Percentiles rank a stretch among this genome's conserved stretches.
Conservation (phyloP, 2,329 filamentous ascomycete genomes). For the Neopestalotiopsis sp. region DNA sequence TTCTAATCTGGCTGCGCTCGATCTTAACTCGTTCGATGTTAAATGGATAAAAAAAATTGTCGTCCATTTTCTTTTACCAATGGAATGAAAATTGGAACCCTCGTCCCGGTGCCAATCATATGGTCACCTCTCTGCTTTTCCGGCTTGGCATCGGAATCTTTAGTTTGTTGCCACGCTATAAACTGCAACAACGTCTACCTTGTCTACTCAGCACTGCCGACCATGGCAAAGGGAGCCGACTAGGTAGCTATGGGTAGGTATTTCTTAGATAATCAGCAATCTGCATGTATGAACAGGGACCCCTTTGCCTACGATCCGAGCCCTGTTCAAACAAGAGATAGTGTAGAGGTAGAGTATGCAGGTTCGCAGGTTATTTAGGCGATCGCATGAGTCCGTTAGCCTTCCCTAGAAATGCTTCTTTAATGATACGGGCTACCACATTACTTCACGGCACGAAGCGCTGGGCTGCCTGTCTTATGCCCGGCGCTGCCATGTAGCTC, state of each 20-base stretch:
- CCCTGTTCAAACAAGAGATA: background rate
- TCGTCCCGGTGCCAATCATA: background rate
- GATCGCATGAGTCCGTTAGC: conserved; percentile 4
- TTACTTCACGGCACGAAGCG: background rate
- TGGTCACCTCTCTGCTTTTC: background rate
- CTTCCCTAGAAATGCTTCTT: background rate
- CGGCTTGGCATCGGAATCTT: background rate
- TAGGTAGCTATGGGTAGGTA: too few species aligned
- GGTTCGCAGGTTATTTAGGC: background rate
- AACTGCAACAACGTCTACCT: background rate
- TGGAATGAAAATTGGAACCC: background rate
- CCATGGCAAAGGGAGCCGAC: background rate
- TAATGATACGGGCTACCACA: background rate
- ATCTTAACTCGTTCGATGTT: conserved; percentile 3
- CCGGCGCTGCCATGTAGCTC: background rate
- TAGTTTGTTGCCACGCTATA: background rate
- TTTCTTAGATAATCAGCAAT: background rate
- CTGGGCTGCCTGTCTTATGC: background rate
- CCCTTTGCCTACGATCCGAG: background rate
- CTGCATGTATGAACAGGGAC: background rate
- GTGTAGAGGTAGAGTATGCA: background rate
- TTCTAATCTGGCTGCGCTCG: conserved; percentile 2
- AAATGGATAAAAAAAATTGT: background rate
- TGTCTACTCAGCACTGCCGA: background rate
- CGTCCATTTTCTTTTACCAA: background rate